Evolutionary conservation across 257 asterid genomes (phyloP), one percentile per base, ranked within the genome.

Genomic region (Cruciata laevipes): DNA sequence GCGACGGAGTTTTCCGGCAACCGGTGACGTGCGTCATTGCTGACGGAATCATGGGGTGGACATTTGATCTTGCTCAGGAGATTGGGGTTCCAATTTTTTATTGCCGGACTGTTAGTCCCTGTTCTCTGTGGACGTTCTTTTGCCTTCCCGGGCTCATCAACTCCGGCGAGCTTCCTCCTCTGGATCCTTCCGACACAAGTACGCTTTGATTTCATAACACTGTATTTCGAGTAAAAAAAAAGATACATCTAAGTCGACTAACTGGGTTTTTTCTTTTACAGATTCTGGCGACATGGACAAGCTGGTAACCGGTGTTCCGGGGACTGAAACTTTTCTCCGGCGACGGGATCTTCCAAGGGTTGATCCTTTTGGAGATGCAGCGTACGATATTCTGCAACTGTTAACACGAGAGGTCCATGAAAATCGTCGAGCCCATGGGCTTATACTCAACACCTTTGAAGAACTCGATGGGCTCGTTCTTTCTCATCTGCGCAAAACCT

Each of bases 1-100:
- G 65, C 63, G 35, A 24, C 18, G 63, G 63, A 4, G 1, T 11
- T 24, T 11, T 60, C 35, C 11, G 44, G 65, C 65, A 0, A 11
- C 65, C 65, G 40, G 65, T 60, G 65, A 60, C 65, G 42, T 60
- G 65, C 42, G 16, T 60, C 17, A 31, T 60, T 6, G 65, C 65
- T 5, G 65, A 60, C 20, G 65, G 65, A 30, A 27, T 60, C 9
- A 60, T 60, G 65, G 65, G 65, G 20, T 60, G 33, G 10, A 31
- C 65, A 8, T 60, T 60, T 60, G 65, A 60, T 7, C 37, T 60
- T 13, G 65, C 65, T 60, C 18, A 30, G 5, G 65, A 60, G 44
- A 5, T 31, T 17, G 42, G 42, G 42, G 16, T 60, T 30, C 65
- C 65, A 18, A 60, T 60, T 5, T 60, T 30, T 31, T 60, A 60